Conservation (phyloP, 2,329 filamentous ascomycete genomes). For the Colletotrichum scovillei region DNA sequence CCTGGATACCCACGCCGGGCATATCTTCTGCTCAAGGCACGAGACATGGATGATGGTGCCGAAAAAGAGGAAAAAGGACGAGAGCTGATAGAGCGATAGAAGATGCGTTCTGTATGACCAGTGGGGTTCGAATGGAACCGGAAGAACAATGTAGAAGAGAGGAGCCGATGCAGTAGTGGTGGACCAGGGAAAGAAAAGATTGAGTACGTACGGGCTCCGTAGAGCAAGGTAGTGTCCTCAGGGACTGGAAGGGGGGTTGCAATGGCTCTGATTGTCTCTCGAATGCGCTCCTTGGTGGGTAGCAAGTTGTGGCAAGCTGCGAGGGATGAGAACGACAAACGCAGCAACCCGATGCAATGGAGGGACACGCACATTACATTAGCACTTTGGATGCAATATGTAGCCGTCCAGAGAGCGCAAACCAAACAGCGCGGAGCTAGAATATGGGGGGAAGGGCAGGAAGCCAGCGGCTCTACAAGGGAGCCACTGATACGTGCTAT, state of each 20-base stretch:
- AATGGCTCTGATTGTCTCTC: not conserved
- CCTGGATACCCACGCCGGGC: not conserved
- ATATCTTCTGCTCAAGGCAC: not conserved
- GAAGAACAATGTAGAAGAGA: conserved; percentile 6
- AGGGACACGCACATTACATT: not conserved
- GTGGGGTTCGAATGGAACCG: conserved; percentile 3
- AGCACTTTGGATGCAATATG: not conserved
- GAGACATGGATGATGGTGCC: not conserved
- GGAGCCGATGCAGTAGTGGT: not conserved
- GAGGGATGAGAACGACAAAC: conserved; percentile 2
- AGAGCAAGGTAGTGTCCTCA: too few species aligned
- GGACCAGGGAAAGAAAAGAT: not conserved
- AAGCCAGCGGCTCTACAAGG: not conserved
- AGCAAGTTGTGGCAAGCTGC: not conserved
- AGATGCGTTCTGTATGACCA: conserved; percentile 21
- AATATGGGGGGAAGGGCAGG: not conserved
- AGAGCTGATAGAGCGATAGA: conserved; percentile 7
- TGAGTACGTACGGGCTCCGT: not conserved
- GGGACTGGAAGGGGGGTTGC: not conserved
- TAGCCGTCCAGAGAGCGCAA: not conserved
- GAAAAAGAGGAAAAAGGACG: not conserved
- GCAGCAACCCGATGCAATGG: conserved; percentile 17
- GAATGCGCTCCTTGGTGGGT: not conserved
- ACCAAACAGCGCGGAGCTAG: not conserved
- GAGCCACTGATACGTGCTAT: not conserved